Evolutionary conservation across 2,329 filamentous ascomycete genomes (phyloP).

Genomic region (Dichotomopilus funicola): DNA sequence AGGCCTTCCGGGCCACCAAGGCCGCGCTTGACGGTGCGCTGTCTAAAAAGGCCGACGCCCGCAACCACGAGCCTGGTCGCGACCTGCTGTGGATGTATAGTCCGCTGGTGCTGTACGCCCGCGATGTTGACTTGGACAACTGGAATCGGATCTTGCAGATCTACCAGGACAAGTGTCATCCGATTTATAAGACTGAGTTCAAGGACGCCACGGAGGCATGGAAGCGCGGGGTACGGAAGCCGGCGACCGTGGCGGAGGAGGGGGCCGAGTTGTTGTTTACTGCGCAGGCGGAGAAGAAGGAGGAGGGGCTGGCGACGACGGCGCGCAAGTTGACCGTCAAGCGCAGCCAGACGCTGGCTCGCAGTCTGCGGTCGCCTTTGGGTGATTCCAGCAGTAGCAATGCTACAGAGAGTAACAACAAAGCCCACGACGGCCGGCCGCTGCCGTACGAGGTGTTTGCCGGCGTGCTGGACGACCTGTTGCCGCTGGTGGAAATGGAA

Average conservation of each 20-base stretch:
- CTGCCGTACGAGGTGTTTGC: slow-evolving; percentile 77
- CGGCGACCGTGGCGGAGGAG: slow-evolving; percentile 52
- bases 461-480: slow-evolving; percentile 71
- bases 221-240: slow-evolving; percentile 71
- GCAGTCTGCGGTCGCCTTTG: slow-evolving; percentile 61
- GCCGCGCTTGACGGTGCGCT: slow-evolving; percentile 55
- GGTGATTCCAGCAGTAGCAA: slow-evolving; percentile 49
- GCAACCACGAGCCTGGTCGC: slow-evolving; percentile 64
- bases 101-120: slow-evolving; percentile 78
- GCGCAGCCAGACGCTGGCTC: slow-evolving; percentile 79
- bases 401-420: slow-evolving; percentile 38
- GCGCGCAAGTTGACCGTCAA: slow-evolving; percentile 91
- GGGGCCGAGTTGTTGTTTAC: slow-evolving; percentile 86
- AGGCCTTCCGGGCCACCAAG: slow-evolving; percentile 64
- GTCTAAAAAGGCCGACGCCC: slow-evolving; percentile 61
- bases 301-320: slow-evolving; percentile 63
- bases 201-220: slow-evolving; percentile 68
- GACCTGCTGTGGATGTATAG: slow-evolving; percentile 80
- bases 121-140: slow-evolving; percentile 73
- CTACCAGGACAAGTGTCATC: slow-evolving; percentile 71
- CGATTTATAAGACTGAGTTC: slow-evolving; percentile 77
- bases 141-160: slow-evolving; percentile 75
- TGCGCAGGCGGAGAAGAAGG: slow-evolving; percentile 74
- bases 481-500: slow-evolving; percentile 81
- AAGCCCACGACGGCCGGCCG: slow-evolving; percentile 56